Percentiles rank a stretch among this genome's conserved stretches.
These are phyloP conservation scores for Oenanthe sinensis DNA, from an alignment of 129 eudicot genomes.

Conservation along the genomic window DNA sequence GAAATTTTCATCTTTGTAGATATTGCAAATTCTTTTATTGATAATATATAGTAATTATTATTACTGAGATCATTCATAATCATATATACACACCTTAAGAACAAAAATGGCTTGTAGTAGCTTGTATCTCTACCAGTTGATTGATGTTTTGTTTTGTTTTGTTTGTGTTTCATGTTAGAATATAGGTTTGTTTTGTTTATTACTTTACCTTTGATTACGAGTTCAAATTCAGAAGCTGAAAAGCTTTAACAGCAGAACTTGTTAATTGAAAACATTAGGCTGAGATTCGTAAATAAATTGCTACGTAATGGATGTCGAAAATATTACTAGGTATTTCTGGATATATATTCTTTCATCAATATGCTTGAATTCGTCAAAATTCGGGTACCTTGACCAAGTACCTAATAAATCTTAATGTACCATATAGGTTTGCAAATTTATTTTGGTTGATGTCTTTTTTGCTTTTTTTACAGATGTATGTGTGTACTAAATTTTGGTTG, in stretches of 20 bases:
- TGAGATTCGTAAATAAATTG: not conserved
- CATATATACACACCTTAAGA: too few relatives aligned
- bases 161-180: too few relatives aligned
- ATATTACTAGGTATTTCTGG: too few relatives aligned
- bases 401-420: not conserved
- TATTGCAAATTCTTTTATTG: not conserved
- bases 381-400: not conserved
- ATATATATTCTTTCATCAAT: too few relatives aligned
- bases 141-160: too few relatives aligned
- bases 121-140: too few relatives aligned
- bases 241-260: not conserved
- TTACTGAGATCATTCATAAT: too few relatives aligned
- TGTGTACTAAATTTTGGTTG: not conserved
- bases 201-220: too few relatives aligned
- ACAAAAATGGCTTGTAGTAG: too few relatives aligned
- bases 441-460: not conserved
- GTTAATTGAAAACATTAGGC: not conserved
- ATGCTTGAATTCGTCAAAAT: not conserved
- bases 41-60: not conserved
- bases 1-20: not conserved
- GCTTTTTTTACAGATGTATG: not conserved
- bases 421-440: not conserved
- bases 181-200: too few relatives aligned
- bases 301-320: not conserved
- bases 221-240: not conserved